Evolutionary conservation across 2,329 filamentous ascomycete genomes (phyloP).

Genomic region (Penicillium paneum): DNA sequence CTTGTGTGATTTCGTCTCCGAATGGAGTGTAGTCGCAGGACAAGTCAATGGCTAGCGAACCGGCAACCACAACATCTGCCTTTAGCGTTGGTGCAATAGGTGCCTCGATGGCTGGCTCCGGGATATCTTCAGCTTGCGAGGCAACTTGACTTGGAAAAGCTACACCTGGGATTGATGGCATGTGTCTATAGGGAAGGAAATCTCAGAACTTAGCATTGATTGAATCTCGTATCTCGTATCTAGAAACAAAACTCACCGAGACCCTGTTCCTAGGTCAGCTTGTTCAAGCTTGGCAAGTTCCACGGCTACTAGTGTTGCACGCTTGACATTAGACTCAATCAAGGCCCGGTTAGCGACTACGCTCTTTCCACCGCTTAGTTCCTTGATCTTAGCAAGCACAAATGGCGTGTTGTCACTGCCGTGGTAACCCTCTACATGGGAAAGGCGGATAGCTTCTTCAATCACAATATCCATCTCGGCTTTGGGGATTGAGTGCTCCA

Average conservation of each 20-base stretch:
- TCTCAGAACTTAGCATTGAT: slow-evolving; percentile 35
- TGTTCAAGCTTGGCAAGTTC: slow-evolving; percentile 57
- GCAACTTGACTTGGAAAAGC: slow-evolving; percentile 22
- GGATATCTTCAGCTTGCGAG: not conserved
- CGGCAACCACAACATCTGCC: slow-evolving; percentile 76
- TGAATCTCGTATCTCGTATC: slow-evolving; percentile 22
- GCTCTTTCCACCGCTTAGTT: slow-evolving; percentile 69
- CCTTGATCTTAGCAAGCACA: slow-evolving; percentile 72
- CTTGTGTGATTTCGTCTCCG: slow-evolving; percentile 31
- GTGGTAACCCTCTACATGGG: slow-evolving; percentile 60
- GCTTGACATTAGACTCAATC: slow-evolving; percentile 63
- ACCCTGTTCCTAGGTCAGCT: slow-evolving; percentile 22
- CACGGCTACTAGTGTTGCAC: slow-evolving; percentile 63
- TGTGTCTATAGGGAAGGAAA: slow-evolving; percentile 34
- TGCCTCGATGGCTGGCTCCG: slow-evolving; percentile 2
- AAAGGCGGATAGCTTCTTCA: slow-evolving; percentile 64
- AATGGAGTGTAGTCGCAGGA: slow-evolving; percentile 71
- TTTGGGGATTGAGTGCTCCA: slow-evolving; percentile 65
- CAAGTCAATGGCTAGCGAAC: slow-evolving; percentile 84
- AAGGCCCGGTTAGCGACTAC: slow-evolving; percentile 71
- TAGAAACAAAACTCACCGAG: slow-evolving; percentile 40
- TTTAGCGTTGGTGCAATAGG: slow-evolving; percentile 17
- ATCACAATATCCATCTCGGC: slow-evolving; percentile 68
- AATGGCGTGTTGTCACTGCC: slow-evolving; percentile 83
- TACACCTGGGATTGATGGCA: slow-evolving; percentile 32